Evolutionary conservation across 352 stramenopile genomes (phyloP).

Genomic region (Phytophthora ramorum): DNA sequence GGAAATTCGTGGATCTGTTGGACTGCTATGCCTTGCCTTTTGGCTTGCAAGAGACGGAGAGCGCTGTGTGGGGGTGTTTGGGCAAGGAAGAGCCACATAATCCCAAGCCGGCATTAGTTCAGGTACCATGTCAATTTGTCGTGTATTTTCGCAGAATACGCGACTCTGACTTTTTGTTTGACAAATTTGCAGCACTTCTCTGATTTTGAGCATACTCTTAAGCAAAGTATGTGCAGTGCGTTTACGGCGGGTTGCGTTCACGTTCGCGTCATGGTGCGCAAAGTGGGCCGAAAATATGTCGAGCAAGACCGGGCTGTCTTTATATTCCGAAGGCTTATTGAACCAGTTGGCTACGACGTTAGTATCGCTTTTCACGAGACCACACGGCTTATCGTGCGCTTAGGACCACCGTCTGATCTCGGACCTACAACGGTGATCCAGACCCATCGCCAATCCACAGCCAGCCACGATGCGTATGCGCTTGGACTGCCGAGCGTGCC

Average conservation of each 20-base stretch:
- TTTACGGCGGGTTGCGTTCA: conserved; percentile 25
- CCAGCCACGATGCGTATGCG: conserved; percentile 21
- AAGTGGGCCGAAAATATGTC: conserved; percentile 27
- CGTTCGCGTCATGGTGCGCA: conserved; percentile 29
- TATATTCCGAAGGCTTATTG: conserved; percentile 27
- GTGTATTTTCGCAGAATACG: not conserved
- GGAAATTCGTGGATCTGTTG: conserved; percentile 32
- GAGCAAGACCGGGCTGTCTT: conserved; percentile 29
- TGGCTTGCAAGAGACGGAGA: conserved; percentile 17
- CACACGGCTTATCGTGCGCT: conserved; percentile 20
- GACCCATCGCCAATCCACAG: conserved; percentile 30
- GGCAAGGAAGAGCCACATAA: conserved; percentile 22
- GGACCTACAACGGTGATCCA: conserved; percentile 27
- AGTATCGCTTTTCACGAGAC: conserved; percentile 30
- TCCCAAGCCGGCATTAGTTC: conserved; percentile 25
- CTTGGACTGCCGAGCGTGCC: conserved; percentile 12
- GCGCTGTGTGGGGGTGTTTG: conserved; percentile 26
- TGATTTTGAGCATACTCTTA: conserved; percentile 14
- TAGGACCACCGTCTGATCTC: conserved; percentile 12
- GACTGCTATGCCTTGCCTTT: conserved; percentile 33
- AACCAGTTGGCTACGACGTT: conserved; percentile 15
- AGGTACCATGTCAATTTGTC: conserved; percentile 10
- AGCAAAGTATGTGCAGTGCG: conserved; percentile 28
- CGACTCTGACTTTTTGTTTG: not conserved
- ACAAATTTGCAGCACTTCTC: conserved; percentile 12